Evolutionary conservation across 192 early-diverging fungal species (phyloP), one percentile per base, ranked within the genome.

Genomic region (Coemansia sp.): DNA sequence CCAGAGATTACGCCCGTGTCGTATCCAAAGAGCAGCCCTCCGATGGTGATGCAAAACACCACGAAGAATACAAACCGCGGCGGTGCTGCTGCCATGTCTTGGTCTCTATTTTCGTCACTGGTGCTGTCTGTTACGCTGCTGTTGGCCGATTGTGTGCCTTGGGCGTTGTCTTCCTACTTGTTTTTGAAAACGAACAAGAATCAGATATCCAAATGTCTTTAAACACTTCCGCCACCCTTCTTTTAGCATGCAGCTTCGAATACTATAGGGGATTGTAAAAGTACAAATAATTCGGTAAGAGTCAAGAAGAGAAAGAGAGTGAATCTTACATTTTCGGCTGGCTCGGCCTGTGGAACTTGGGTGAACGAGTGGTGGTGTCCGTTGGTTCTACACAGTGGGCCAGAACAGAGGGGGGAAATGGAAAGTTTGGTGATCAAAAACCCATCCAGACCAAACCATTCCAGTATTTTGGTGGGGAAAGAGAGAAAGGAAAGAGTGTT

Each of bases 11-110:
- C 83, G 0, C 83, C 83, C 13, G 77, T 75, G 38, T 84, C 82
- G 45, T 84, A 84, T 11, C 83, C 82, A 57, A 83, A 84, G 11
- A 84, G 64, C n/a, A 84, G 64, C 7, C 82, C 81, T 29, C 83
- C 82, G 45, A 84, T 68, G 6, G 78, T 69, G 50, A 79, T 79
- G 75, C 75, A 79, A 34, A 79, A 79, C 33, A 79, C 75, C 7
- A 79, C 70, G 45, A 79, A 79, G 20, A 72, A 72, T 29, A 79
- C 75, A 56, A 79, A 79, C 22, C 59, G 59, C 23, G 75, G 75
- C 14, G 75, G 75, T 19, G 36, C 23, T 29, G 65, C 67, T 14
- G 68, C 28, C 64, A 64, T 67, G 29, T 44, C 47, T 25, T 47
- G 42, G 36, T 15, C 19, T 53, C 27, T 28, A 19, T 54, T n/a